phyloP scores from a whole-genome alignment of 1,139 yeast genomes.

The Pichia sp. region DNA sequence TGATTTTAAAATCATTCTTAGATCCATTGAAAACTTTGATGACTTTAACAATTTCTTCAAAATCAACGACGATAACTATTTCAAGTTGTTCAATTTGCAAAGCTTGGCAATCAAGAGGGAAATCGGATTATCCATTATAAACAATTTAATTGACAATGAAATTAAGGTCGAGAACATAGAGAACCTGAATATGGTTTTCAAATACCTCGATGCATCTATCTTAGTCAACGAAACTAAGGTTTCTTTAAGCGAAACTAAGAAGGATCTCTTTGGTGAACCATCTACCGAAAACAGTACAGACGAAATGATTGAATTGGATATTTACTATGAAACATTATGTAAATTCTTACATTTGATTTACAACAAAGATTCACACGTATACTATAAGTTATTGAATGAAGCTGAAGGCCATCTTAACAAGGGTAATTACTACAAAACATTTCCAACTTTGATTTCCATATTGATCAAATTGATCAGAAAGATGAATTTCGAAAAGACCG shows the following conservation, averaged over 20 bases:
- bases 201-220: slow-evolving; percentile 34
- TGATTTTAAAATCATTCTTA: slow-evolving; percentile 54
- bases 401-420: slow-evolving; percentile 48
- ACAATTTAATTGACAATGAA: slow-evolving; percentile 35
- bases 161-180: slow-evolving; percentile 31
- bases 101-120: slow-evolving; percentile 37
- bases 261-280: slow-evolving; percentile 33
- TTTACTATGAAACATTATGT: slow-evolving; percentile 63
- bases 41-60: slow-evolving; percentile 31
- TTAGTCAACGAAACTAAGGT: slow-evolving; percentile 15
- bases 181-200: slow-evolving; percentile 46
- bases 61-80: slow-evolving; percentile 39
- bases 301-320: slow-evolving; percentile 23
- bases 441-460: slow-evolving; percentile 68
- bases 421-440: slow-evolving; percentile 58
- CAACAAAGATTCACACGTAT: slow-evolving; percentile 47
- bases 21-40: slow-evolving; percentile 48
- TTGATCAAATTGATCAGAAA: slow-evolving; percentile 61
- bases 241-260: slow-evolving; percentile 11
- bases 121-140: slow-evolving; percentile 43
- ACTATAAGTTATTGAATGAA: slow-evolving; percentile 52
- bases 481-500: slow-evolving; percentile 34
- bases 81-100: slow-evolving; percentile 42
- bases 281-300: slow-evolving; percentile 32
- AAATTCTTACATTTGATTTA: slow-evolving; percentile 65